Conservation (phyloP, 495 filamentous ascomycete species). For the Hypomontagnella submonticulosa region DNA sequence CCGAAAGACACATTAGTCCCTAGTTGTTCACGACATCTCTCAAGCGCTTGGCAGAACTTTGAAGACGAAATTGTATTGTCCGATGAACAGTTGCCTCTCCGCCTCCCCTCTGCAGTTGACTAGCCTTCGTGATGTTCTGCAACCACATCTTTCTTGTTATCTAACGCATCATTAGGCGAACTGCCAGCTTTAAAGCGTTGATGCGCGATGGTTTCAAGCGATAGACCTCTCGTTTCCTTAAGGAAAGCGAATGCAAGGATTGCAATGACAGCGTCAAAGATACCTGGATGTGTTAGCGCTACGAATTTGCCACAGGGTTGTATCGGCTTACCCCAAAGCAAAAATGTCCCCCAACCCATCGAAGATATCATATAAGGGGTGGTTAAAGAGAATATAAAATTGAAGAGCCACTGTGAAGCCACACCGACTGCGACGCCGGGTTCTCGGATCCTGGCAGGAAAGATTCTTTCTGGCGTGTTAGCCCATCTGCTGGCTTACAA, state of each 20-base stretch:
- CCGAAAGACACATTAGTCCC: constrained; percentile 10
- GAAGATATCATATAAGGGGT: constrained; percentile 63
- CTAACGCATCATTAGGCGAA: neutral
- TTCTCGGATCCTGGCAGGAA: constrained; percentile 61
- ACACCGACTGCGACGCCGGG: constrained; percentile 54
- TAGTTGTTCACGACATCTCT: neutral
- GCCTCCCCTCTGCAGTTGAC: no score
- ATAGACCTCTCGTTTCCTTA: constrained; percentile 46
- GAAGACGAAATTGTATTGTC: neutral
- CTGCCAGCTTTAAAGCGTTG: constrained; percentile 30
- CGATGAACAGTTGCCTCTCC: no score
- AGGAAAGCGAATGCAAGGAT: constrained; percentile 37
- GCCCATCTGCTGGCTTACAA: constrained; percentile 48
- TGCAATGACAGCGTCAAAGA: constrained; percentile 42
- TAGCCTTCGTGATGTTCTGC: constrained; percentile 26
- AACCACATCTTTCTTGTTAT: constrained; percentile 12
- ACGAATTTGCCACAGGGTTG: neutral
- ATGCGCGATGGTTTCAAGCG: constrained; percentile 42
- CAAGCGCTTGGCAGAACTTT: neutral
- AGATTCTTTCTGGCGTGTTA: constrained; percentile 59
- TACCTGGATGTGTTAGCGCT: constrained; percentile 21
- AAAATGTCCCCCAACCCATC: constrained; percentile 63
- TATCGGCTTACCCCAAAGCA: constrained; percentile 52
- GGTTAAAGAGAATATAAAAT: constrained; percentile 61
- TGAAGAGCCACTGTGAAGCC: constrained; percentile 64